Conservation (phyloP, 2,329 filamentous ascomycete genomes). For the Ophiostoma sp. region DNA sequence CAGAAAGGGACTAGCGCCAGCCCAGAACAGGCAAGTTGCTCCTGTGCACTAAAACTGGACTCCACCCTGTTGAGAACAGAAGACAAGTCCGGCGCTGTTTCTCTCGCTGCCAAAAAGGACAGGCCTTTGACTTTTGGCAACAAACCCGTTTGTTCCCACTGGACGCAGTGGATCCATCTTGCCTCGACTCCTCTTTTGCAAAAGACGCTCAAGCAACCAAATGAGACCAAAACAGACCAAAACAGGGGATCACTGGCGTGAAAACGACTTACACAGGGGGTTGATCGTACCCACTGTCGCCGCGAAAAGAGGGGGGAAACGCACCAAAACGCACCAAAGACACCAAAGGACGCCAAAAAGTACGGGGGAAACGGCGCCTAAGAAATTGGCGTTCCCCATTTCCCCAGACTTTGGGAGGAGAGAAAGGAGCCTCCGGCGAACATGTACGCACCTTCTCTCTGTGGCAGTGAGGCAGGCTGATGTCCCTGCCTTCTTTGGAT, state of each 20-base stretch:
- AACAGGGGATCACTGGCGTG: neutral
- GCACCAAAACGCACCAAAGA: neutral
- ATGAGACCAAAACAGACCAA: neutral
- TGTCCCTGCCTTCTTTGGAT: neutral
- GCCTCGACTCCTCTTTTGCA: constrained; percentile 9
- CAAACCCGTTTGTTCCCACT: neutral
- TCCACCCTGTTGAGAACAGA: neutral
- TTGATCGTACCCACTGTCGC: constrained; percentile 12
- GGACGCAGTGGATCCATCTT: neutral
- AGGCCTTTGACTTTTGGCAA: neutral
- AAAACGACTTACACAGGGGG: constrained; percentile 17
- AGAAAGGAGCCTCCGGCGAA: neutral
- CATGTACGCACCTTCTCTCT: neutral
- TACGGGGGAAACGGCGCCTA: constrained; percentile 20
- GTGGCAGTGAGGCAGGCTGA: neutral
- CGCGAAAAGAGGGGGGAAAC: neutral
- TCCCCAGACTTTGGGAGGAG: constrained; percentile 20
- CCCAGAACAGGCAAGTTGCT: neutral
- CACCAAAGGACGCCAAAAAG: neutral
- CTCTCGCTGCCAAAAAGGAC: neutral
- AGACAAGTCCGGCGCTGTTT: neutral
- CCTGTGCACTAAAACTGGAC: no score
- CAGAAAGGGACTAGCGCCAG: neutral
- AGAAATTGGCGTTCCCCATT: constrained; percentile 10
- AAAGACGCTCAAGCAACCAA: neutral